Conservation (phyloP, 1,284 basidiomycete genomes). For the Puccinia coronata region DNA sequence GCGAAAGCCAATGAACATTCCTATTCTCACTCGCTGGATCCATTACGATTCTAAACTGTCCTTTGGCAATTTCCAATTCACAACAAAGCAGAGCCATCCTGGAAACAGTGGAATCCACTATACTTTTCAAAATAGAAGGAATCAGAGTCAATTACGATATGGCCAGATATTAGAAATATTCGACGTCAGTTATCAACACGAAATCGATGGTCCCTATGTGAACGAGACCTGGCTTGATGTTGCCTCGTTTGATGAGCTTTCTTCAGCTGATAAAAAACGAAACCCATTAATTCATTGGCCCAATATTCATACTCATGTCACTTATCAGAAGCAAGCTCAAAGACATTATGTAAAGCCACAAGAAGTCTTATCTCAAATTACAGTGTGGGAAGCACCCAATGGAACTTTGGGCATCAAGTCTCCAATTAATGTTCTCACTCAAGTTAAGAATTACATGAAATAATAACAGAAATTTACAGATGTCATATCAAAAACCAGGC, state of each 20-base stretch:
- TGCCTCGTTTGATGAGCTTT: no score
- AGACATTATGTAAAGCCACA: no score
- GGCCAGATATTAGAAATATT: slow-evolving; percentile 11
- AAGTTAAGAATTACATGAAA: no score
- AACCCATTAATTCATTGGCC: not conserved
- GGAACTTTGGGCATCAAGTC: no score
- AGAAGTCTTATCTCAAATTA: no score
- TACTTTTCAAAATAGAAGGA: not conserved
- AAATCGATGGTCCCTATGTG: not conserved
- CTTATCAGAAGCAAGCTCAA: no score
- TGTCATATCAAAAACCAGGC: no score
- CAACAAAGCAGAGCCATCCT: not conserved
- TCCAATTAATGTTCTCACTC: no score
- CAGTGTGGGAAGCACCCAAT: no score
- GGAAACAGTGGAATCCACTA: slow-evolving; percentile 18
- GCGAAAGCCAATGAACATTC: not conserved
- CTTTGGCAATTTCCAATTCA: not conserved
- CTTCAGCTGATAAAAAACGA: not conserved
- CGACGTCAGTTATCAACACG: not conserved
- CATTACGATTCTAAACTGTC: not conserved
- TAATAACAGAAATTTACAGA: no score
- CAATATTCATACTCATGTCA: not conserved
- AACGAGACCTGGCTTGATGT: no score
- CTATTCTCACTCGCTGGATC: not conserved
- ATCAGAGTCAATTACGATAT: not conserved